Evolutionary conservation across 306 rosid species (phyloP), one percentile per base, ranked within the genome.

Genomic region (Geum urbanum): DNA sequence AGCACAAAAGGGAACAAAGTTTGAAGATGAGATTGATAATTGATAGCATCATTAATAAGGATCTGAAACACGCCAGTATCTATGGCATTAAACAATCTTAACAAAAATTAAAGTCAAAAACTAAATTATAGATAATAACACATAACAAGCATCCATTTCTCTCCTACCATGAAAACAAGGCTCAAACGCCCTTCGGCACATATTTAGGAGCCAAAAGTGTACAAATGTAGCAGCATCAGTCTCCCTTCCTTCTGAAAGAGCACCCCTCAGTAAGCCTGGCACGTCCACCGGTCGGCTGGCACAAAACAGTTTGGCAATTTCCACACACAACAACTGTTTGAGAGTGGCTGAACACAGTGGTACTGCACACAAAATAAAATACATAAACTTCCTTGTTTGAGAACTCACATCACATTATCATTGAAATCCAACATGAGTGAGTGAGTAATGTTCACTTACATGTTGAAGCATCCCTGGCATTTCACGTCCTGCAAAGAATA

Each of bases 281-380:
- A 7, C 80, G 74, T 46, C 84, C 84, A 53, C 80, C 80, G 37
- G 80, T 80, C 11, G 84, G 84, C 75, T 75, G 77, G 75, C 84
- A 80, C 63, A 80, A 64, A n/a, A 80, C 78, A 1, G 84, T 40
- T 62, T 80, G 80, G 72, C 84, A 80, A 53, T 76, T 76, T 8
- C 78, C 80, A 55, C 84, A 80, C 27, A 75, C 77, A 44, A 72
- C 80, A 9, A 80, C 84, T 0, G 84, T 71, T 62, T 78, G 82
- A 5, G 82, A 78, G 72, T 78, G 78, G 40, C 82, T 73, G 70
- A 78, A 78, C 47, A 80, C 84, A 44, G 80, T 76, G 2, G 77
- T 72, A 72, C 80, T 80, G 80, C 79, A 63, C 39, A 27, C 14
- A 52, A 27, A 27, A 27, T 27, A 1, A 27, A 27, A 27, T 27